Evolutionary conservation across 164 flowering plant species (phyloP).

Genomic region (Chimonanthus salicifolius): DNA sequence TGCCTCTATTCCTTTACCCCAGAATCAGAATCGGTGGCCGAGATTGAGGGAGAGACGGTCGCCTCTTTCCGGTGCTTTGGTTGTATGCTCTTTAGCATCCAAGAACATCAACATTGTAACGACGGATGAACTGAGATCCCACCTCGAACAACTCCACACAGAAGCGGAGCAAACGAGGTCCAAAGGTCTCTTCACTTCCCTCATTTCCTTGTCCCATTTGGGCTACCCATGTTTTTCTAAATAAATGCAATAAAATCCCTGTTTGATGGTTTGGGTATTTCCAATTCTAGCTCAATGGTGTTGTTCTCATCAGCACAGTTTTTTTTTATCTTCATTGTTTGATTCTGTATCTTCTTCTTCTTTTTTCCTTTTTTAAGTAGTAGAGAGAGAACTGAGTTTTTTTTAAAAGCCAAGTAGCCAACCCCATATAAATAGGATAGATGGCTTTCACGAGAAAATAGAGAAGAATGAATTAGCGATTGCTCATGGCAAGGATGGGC

Average conservation of each 20-base stretch:
- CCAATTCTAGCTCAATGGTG: neutral
- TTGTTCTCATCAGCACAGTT: neutral
- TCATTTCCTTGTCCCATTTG: neutral
- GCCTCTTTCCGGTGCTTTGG: conserved; percentile 9
- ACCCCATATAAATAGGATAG: too few species aligned
- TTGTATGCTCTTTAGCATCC: conserved; percentile 19
- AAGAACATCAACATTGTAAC: conserved; percentile 2
- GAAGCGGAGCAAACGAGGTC: conserved; percentile 48
- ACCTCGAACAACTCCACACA: conserved; percentile 46
- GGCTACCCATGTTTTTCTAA: neutral
- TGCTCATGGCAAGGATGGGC: too few species aligned
- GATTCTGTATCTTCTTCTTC: neutral
- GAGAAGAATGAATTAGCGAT: too few species aligned
- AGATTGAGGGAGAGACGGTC: neutral
- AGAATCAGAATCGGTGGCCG: neutral
- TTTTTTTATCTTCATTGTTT: too few species aligned
- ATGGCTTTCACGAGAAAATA: too few species aligned
- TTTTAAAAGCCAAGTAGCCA: too few species aligned
- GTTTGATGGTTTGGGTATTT: neutral
- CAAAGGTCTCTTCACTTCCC: conserved; percentile 33
- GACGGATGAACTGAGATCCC: conserved; percentile 39
- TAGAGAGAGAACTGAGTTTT: neutral
- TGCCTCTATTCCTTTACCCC: neutral
- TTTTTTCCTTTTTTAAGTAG: neutral
- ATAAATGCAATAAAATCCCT: neutral